A percentile compares a stretch with the other conserved stretches of the same genome.
These are phyloP conservation scores for Saccharomyces hybrid DNA, from an alignment of 1,139 yeast species.

Conservation along the genomic window DNA sequence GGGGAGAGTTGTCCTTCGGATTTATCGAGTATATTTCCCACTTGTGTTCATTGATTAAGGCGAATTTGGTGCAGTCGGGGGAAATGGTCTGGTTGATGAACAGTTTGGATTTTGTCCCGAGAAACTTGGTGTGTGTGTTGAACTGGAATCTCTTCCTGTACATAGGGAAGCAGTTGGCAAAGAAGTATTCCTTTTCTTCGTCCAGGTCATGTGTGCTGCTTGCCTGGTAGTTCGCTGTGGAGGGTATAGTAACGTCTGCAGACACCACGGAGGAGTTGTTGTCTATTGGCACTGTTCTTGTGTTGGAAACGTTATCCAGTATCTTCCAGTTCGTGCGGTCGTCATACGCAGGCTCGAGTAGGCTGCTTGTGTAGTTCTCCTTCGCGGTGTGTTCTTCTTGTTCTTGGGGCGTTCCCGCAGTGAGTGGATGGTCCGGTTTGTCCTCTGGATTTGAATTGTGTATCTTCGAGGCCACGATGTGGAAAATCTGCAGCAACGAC, in stretches of 20 bases:
- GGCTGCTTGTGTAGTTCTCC: not conserved
- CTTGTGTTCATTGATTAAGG: conserved; percentile 52
- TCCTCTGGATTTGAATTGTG: not conserved
- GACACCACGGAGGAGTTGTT: conserved; percentile 6
- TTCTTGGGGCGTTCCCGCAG: conserved; percentile 6
- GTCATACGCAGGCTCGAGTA: not conserved
- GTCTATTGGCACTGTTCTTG: conserved; percentile 19
- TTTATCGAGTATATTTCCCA: conserved; percentile 65
- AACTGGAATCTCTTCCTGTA: conserved; percentile 61
- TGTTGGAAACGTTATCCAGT: conserved; percentile 21
- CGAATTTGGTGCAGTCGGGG: conserved; percentile 44
- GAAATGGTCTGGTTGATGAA: conserved; percentile 59
- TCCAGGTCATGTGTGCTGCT: conserved; percentile 13
- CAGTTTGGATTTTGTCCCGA: conserved; percentile 43
- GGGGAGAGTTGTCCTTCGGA: conserved; percentile 37
- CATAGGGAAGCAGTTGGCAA: conserved; percentile 75
- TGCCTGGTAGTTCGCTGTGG: conserved; percentile 5
- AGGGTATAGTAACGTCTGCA: not conserved
- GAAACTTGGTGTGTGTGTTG: conserved; percentile 50
- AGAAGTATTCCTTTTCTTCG: conserved; percentile 48
- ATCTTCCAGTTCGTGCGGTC: conserved; percentile 5
- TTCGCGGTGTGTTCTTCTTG: not conserved
- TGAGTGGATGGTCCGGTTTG: not conserved
- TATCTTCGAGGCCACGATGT: not conserved
- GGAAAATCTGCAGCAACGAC: not conserved